phyloP scores from a whole-genome alignment of 192 early-diverging fungal species.

The Geranomyces variabilis region DNA sequence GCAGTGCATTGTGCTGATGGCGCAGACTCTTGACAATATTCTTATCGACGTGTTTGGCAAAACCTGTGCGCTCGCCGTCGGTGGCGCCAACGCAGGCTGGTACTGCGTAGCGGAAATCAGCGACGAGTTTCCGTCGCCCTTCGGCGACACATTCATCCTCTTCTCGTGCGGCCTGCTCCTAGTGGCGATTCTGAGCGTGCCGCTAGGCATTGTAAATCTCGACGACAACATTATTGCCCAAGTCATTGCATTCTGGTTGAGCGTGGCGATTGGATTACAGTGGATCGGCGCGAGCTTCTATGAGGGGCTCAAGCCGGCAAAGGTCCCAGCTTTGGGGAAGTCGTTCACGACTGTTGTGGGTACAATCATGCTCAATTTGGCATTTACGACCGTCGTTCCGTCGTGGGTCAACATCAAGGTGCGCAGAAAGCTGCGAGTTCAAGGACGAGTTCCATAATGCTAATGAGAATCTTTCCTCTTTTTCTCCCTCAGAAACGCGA shows the following conservation, averaged over 20 bases:
- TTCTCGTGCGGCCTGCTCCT: slow-evolving; percentile 51
- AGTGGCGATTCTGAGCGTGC: slow-evolving; percentile 45
- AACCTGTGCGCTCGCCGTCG: slow-evolving; percentile 49
- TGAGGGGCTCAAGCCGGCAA: slow-evolving; percentile 11
- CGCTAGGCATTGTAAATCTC: slow-evolving; percentile 52
- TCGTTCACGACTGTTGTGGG: slow-evolving; percentile 46
- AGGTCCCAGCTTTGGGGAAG: slow-evolving; percentile 39
- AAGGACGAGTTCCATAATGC: not conserved
- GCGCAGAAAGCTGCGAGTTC: not conserved
- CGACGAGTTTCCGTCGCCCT: slow-evolving; percentile 43
- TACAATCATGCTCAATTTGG: slow-evolving; percentile 57
- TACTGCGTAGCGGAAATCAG: slow-evolving; percentile 36
- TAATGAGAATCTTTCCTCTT: not conserved
- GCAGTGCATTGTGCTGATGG: slow-evolving; percentile 50
- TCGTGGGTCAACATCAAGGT: slow-evolving; percentile 66
- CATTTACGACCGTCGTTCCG: slow-evolving; percentile 56
- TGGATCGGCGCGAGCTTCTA: slow-evolving; percentile 47
- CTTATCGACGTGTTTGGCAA: slow-evolving; percentile 56
- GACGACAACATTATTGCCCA: slow-evolving; percentile 62
- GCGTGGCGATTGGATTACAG: slow-evolving; percentile 43
- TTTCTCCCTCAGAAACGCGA: slow-evolving; percentile 34
- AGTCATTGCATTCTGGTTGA: slow-evolving; percentile 49
- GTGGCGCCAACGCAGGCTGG: slow-evolving; percentile 31
- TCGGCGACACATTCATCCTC: slow-evolving; percentile 47
- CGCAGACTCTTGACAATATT: slow-evolving; percentile 60